phyloP scores from a whole-genome alignment of 345 rosid species.

The Pseudoturritis turrita region DNA sequence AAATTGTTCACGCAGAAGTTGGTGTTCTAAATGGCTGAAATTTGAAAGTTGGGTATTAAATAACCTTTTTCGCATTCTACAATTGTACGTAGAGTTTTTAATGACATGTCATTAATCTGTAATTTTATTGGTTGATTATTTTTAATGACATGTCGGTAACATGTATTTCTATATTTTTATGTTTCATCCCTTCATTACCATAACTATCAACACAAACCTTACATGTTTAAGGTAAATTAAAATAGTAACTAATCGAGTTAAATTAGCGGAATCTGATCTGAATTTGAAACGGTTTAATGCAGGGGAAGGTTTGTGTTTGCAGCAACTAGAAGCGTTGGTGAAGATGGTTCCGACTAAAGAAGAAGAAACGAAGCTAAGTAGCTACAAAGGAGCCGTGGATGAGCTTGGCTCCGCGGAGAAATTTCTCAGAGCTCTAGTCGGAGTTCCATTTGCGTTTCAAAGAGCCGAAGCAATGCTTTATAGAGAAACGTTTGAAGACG shows the following conservation, averaged over 20 bases:
- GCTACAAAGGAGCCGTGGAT: constrained; percentile 65
- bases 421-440: constrained; percentile 54
- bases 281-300: background rate
- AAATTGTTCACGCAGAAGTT: no score
- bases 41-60: no score
- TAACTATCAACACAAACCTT: no score
- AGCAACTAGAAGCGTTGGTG: constrained; percentile 84
- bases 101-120: no score
- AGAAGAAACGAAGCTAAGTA: constrained; percentile 68
- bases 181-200: no score
- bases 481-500: constrained; percentile 85
- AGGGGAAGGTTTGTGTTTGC: constrained; percentile 75
- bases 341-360: constrained; percentile 93
- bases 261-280: background rate
- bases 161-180: no score
- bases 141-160: no score
- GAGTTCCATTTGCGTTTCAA: constrained; percentile 64
- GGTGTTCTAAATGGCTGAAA: no score
- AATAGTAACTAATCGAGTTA: background rate
- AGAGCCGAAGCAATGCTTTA: constrained; percentile 91
- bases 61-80: no score
- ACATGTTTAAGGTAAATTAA: constrained; percentile 64
- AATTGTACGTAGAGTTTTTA: no score
- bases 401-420: constrained; percentile 86
- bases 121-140: no score